Base-by-base conservation (phyloP, 1,284 basidiomycete genomes). In the Cryptococcus sp. region DNA sequence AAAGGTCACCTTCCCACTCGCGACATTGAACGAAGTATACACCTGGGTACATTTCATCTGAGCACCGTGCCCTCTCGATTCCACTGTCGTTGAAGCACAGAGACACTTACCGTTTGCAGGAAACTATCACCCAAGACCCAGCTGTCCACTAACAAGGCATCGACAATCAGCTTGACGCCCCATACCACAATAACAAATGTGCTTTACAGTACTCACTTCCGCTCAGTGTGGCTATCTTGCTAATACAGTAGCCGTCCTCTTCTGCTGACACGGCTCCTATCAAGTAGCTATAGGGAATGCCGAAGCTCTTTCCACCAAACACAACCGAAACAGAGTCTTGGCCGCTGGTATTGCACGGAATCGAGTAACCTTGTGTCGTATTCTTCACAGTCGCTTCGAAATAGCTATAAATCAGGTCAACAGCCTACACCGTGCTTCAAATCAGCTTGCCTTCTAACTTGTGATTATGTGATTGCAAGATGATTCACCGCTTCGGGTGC, bases 1-100 rank as follows among this genome's bases (percentile, higher is more conserved):
- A 16, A 58, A 26, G 5, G 52, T 50, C 16, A 54, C 52, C 50
- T 58, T 52, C 38, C 49, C 51, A 5, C 46, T 58, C 17, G 43
- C 55, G 7, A 56, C 43, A 37, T 53, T 43, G 46, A 54, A 58
- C 22, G 57, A 58, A 13, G 52, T 58, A 20, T 58, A 53, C 5
- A 54, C 43, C 51, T 58, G 5, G 20, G 13, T 10, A 34, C 13
- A 10, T 34, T 13, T 10, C 5, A 4, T 10, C 29, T 10, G 29
- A 4, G 29, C 13, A 34, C 3, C 29, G 29, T 13, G 8, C 13
- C 29, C 3, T 34, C 29, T 34, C 2, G 8, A 2, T 34, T 13
- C 5, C 26, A 29, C 5, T 5, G 10, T 5, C 8, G 3, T 4
- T 34, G 29, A 34, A 13, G 8, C n/a, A 19, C 17, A n/a, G 43